A percentile compares a stretch with the other conserved stretches of the same genome.
Evolutionary conservation across 345 rosid genomes (phyloP).

Genomic region (Gynandropsis gynandra): DNA sequence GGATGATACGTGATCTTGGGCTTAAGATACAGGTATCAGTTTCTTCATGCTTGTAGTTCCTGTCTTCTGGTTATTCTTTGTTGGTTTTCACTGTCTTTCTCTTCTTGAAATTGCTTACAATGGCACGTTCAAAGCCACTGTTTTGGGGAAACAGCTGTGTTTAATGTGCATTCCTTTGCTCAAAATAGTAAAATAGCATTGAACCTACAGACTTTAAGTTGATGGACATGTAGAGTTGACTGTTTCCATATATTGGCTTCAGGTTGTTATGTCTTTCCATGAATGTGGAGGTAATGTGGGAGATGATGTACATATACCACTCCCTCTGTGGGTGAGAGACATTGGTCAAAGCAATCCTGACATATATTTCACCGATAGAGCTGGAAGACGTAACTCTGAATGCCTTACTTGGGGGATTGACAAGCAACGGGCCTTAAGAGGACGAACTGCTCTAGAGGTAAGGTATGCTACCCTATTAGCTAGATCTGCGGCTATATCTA

Average conservation of each 20-base stretch:
- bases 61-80: background rate
- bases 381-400: conserved; percentile 68
- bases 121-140: background rate
- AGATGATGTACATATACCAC: conserved; percentile 79
- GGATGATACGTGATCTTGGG: conserved; percentile 63
- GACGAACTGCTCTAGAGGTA: conserved; percentile 96
- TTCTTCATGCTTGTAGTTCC: conserved; percentile 10
- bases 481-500: background rate
- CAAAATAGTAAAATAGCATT: too few relatives aligned
- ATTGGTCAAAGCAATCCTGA: conserved; percentile 73
- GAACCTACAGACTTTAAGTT: too few relatives aligned
- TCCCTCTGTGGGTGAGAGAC: conserved; percentile 82
- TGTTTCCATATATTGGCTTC: conserved; percentile 18
- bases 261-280: conserved; percentile 97
- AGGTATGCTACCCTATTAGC: background rate
- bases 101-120: background rate
- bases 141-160: background rate
- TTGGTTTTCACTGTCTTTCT: too few relatives aligned
- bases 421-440: conserved; percentile 80
- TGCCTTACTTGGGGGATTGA: conserved; percentile 97
- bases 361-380: conserved; percentile 80
- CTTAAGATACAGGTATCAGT: conserved; percentile 71
- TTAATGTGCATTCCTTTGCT: background rate
- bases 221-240: conserved; percentile 1
- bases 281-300: conserved; percentile 98